Conservation (phyloP, 768 basidiomycete species). For the Naganishia vaughanmartiniae region DNA sequence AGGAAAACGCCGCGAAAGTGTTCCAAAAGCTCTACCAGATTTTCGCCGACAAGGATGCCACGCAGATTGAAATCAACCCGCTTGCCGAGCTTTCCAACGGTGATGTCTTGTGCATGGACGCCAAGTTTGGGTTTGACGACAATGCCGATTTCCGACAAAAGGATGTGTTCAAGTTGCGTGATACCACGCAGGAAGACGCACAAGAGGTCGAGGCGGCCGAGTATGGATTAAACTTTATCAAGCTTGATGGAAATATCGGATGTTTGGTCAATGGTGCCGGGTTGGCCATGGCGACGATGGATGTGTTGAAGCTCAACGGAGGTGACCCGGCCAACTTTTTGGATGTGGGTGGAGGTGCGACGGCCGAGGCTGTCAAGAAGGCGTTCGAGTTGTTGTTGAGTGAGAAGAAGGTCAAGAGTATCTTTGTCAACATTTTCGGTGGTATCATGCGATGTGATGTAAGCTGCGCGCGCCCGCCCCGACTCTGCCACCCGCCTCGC, state of each 20-base stretch:
- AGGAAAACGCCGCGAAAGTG: constrained; percentile 83
- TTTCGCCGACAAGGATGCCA: constrained; percentile 98
- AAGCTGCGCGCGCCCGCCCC: constrained; percentile 53
- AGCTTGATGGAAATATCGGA: constrained; percentile 93
- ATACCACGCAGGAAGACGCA: constrained; percentile 90
- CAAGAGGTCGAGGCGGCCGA: constrained; percentile 98
- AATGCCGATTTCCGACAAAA: constrained; percentile 97
- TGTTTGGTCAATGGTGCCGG: constrained; percentile 99
- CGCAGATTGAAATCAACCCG: constrained; percentile 99
- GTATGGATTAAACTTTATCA: constrained; percentile 95
- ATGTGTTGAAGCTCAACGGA: constrained; percentile 92
- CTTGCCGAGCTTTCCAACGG: constrained; percentile 90
- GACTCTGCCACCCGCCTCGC: constrained; percentile 7
- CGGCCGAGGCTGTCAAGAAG: constrained; percentile 99
- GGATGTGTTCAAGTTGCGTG: constrained; percentile 82
- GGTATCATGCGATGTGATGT: constrained; percentile 99
- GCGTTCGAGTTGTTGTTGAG: constrained; percentile 91
- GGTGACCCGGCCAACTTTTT: constrained; percentile 96
- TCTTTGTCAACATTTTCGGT: constrained; percentile 80
- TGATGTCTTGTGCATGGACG: constrained; percentile 96
- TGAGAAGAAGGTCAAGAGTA: constrained; percentile 91
- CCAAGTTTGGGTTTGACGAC: constrained; percentile 99
- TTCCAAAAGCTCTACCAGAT: constrained; percentile 92
- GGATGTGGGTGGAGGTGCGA: constrained; percentile 95
- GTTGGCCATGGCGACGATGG: constrained; percentile 99